Base-by-base conservation (phyloP, 2,329 filamentous ascomycete species). In the Zarea fungicola region DNA sequence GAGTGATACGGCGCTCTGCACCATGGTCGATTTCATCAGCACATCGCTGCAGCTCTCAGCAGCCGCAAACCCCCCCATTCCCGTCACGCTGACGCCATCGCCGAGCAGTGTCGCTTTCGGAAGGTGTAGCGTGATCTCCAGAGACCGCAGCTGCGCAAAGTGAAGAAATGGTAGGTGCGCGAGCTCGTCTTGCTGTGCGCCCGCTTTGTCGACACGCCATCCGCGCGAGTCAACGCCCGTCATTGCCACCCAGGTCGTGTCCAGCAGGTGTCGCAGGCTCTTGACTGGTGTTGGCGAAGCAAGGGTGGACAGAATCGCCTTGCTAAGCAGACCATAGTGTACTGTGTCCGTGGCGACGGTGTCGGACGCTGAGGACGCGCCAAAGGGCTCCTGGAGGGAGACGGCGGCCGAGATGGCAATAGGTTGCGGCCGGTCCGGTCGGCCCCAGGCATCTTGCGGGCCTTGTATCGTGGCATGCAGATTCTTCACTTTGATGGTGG, bases 321-420 rank as follows among this genome's bases (percentile, higher is more conserved):
- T 89, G 68, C 81, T 83, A 13, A 90, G 72, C 9, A 70, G 74
- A 2, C 87, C 86, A 59, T 91, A 91, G 67, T 91, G 84, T 21
- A 89, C 80, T 2, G 87, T 90, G 60, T 85, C 85, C n/a, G 66
- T 65, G 39, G 80, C 76, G 28, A 91, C 75, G 8, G 68, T 68
- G 66, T 91, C 87, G 5, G 65, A 64, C 1, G 71, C 58, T 0
- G 82, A 80, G 1, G 84, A 79, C 0, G 75, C 71, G 41, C 68
- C 69, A 59, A 89, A 89, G 0, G 74, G 64, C 7, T 67, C 60
- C 13, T 66, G 63, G 52, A 89, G 74, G 3, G 72, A 74, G 4
- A 89, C 72, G 18, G 76, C 73, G 28, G 80, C 76, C 5, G 81
- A 83, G 8, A 89, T 58, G 6, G 78, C 60, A 9, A 81, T 70